Conservation (phyloP, 176 grass and related monocot genomes). For the Aegilops speltoides region DNA sequence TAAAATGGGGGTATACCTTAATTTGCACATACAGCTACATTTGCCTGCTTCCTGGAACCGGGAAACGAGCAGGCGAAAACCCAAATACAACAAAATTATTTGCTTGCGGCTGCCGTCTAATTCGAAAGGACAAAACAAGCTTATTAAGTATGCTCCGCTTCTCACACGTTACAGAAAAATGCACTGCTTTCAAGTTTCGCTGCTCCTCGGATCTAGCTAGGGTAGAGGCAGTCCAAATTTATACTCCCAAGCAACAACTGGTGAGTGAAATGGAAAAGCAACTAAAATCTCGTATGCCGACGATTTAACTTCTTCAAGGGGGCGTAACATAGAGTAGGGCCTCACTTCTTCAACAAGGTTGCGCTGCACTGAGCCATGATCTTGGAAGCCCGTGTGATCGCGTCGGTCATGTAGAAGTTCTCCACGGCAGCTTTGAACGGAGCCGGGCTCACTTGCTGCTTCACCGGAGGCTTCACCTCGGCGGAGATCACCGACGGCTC, state of each 20-base stretch:
- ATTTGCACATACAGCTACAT: background rate
- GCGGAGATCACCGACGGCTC: slow-evolving; percentile 56
- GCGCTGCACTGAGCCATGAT: slow-evolving; percentile 98
- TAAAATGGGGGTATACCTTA: background rate
- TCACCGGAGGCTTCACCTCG: slow-evolving; percentile 65
- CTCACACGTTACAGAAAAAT: slow-evolving; percentile 51
- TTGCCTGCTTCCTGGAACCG: background rate
- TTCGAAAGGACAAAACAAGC: slow-evolving; percentile 39
- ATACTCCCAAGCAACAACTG: slow-evolving; percentile 21
- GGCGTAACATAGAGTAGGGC: background rate
- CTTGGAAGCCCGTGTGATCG: slow-evolving; percentile 93
- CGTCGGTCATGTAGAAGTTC: slow-evolving; percentile 98
- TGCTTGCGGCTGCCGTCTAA: slow-evolving; percentile 26
- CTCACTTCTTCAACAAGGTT: slow-evolving; percentile 77
- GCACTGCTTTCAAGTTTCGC: slow-evolving; percentile 37
- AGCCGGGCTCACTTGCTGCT: slow-evolving; percentile 52
- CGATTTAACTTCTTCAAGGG: background rate
- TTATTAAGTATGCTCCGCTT: slow-evolving; percentile 57
- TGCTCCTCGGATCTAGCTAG: slow-evolving; percentile 48
- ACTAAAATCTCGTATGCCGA: background rate
- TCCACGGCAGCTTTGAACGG: slow-evolving; percentile 66
- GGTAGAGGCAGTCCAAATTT: slow-evolving; percentile 41
- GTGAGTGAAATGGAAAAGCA: slow-evolving; percentile 3
- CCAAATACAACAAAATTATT: slow-evolving; percentile 38
- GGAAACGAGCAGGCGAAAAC: background rate